Conservation (phyloP, 345 rosid species). For the Erucastrum elatum region DNA sequence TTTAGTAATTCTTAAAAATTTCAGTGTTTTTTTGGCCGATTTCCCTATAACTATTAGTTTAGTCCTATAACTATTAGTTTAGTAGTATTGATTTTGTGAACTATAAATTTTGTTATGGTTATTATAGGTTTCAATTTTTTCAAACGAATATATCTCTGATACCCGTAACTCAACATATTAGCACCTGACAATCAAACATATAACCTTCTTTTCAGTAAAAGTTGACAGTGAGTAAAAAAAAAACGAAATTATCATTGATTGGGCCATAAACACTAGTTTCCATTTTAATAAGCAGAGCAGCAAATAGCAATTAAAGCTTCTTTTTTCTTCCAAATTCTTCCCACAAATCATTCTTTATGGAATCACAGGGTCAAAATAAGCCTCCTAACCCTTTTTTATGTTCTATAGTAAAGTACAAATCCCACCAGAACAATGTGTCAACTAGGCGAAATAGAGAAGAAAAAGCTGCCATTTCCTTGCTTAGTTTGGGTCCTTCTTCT, state of each 20-base stretch:
- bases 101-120: no score
- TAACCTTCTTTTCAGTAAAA: no score
- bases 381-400: slow-evolving; percentile 7
- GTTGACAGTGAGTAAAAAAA: no score
- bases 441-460: slow-evolving; percentile 11
- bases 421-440: slow-evolving; percentile 27
- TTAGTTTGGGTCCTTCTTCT: not conserved
- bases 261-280: not conserved
- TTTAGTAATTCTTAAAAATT: no score
- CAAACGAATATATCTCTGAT: no score
- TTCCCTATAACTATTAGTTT: no score
- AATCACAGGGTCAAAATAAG: slow-evolving; percentile 36
- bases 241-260: not conserved
- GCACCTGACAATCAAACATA: no score
- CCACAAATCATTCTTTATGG: slow-evolving; percentile 14
- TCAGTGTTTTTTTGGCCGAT: no score
- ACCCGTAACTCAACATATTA: no score
- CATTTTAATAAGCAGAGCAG: not conserved
- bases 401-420: slow-evolving; percentile 18
- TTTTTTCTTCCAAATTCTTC: not conserved
- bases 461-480: not conserved
- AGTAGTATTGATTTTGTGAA: no score
- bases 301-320: slow-evolving; percentile 21
- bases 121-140: no score
- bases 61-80: no score